These are phyloP conservation scores for Lasiodiplodia gonubiensis DNA, from an alignment of 2,329 filamentous ascomycete genomes.

Conservation along the genomic window DNA sequence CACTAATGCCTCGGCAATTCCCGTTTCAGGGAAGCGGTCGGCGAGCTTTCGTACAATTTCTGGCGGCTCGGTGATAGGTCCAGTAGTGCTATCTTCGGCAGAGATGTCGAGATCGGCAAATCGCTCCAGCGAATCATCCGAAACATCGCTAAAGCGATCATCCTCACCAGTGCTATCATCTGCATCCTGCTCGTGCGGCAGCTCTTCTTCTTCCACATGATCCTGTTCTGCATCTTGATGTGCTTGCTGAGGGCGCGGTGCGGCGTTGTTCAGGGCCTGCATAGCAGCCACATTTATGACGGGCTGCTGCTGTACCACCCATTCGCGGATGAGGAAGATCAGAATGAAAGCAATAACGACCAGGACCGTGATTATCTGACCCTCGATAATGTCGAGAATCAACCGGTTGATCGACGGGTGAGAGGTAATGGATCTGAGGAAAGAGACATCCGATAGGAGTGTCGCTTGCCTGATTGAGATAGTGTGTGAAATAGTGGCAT, in stretches of 20 bases:
- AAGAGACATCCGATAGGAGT: constrained; percentile 63
- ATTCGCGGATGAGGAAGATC: constrained; percentile 95
- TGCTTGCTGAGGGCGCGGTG: constrained; percentile 34
- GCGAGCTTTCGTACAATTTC: constrained; percentile 6
- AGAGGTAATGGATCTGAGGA: constrained; percentile 64
- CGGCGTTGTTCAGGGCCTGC: constrained; percentile 36
- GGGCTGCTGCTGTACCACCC: constrained; percentile 97
- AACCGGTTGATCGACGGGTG: constrained; percentile 76
- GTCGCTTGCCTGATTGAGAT: constrained; percentile 39
- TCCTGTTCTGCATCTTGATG: constrained; percentile 34
- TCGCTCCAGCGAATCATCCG: constrained; percentile 5
- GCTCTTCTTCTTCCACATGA: constrained; percentile 31
- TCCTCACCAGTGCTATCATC: constrained; percentile 18
- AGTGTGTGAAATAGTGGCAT: constrained; percentile 35
- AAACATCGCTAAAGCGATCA: constrained; percentile 13
- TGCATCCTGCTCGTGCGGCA: constrained; percentile 26
- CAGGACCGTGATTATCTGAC: constrained; percentile 88
- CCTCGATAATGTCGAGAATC: constrained; percentile 84
- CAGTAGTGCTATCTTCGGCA: neutral
- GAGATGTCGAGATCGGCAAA: neutral
- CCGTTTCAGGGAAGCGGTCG: constrained; percentile 12
- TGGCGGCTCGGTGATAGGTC: neutral
- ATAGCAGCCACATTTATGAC: constrained; percentile 75
- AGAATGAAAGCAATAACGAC: constrained; percentile 94
- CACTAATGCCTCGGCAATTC: constrained; percentile 8